Evolutionary conservation across 163 green algal genomes (phyloP), one percentile per base, ranked within the genome.

Genomic region (Coccomyxa subellipsoidea): DNA sequence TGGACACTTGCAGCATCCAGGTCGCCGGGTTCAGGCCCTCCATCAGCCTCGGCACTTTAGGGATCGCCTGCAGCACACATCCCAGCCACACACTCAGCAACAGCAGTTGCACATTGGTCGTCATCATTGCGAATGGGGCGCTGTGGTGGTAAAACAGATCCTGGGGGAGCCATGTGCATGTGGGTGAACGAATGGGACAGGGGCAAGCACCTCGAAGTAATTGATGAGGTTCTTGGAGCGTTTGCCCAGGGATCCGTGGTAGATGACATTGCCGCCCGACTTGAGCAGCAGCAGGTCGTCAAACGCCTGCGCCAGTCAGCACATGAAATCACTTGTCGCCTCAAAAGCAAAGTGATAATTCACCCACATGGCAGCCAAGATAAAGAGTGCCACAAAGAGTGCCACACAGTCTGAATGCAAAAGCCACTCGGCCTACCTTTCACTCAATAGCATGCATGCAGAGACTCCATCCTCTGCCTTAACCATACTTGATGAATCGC

Each of bases 271-370:
- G 40, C 84, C 84, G 27, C 81, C 83, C 32, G 39, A 36, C 81
- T 87, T 87, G 47, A 91, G 85, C 66, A 91, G 87, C 78, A 91
- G 82, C 80, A 91, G 78, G 38, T 86, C 85, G 77, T 91, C 87
- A 81, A 91, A 93, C 18, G 84, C 87, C 73, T 89, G 23, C 77
- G 91, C 23, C 69, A 69, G 36, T 37, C n/a, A 35, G n/a, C n/a
- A n/a, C n/a, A n/a, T n/a, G n/a, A n/a, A n/a, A n/a, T n/a, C n/a
- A 59, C 47, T 59, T 18, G 15, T 27, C 23, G 47, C 47, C 21
- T 9, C 69, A 76, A 27, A 12, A 59, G 21, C 4, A 2, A 59
- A 59, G 47, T 12, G 15, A 59, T 5, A 59, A 59, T 59, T 7
- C 47, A 59, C 15, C 47, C 47, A n/a, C 47, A 59, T 59, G 47